These are phyloP conservation scores for Ceratocystis cacaofunesta DNA, from an alignment of 2,329 filamentous ascomycete genomes.

Conservation along the genomic window DNA sequence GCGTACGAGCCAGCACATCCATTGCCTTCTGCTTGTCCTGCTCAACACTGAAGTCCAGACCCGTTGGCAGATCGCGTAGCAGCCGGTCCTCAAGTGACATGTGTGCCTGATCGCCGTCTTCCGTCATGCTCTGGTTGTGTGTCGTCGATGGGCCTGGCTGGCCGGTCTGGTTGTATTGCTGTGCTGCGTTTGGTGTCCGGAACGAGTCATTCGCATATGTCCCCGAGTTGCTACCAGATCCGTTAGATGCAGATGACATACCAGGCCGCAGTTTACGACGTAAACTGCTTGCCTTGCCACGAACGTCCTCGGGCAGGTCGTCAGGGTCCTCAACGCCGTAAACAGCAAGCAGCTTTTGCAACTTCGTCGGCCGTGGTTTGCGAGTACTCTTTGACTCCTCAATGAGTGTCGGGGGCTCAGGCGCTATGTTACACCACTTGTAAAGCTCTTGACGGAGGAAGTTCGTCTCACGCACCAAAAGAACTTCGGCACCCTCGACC, in stretches of 20 bases:
- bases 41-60: slow-evolving; percentile 31
- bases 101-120: background rate
- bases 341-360: slow-evolving; percentile 85
- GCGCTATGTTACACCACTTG: slow-evolving; percentile 83
- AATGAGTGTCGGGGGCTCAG: slow-evolving; percentile 68
- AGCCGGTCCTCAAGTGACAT: slow-evolving; percentile 37
- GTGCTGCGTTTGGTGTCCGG: slow-evolving; percentile 19
- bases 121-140: slow-evolving; percentile 18
- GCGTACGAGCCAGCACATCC: slow-evolving; percentile 37
- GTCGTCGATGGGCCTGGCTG: slow-evolving; percentile 22
- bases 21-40: slow-evolving; percentile 36
- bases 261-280: slow-evolving; percentile 56
- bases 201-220: slow-evolving; percentile 19
- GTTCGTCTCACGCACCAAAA: slow-evolving; percentile 88
- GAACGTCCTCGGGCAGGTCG: slow-evolving; percentile 69
- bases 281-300: slow-evolving; percentile 59
- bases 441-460: slow-evolving; percentile 93
- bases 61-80: slow-evolving; percentile 33
- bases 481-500: slow-evolving; percentile 89
- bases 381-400: slow-evolving; percentile 81
- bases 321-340: slow-evolving; percentile 82
- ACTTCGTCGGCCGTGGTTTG: slow-evolving; percentile 89
- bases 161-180: slow-evolving; percentile 16
- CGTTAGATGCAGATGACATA: slow-evolving; percentile 22
- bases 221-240: slow-evolving; percentile 11